Evolutionary conservation across 208 protist species (phyloP).

Genomic region (Crithidia fasciculata): DNA sequence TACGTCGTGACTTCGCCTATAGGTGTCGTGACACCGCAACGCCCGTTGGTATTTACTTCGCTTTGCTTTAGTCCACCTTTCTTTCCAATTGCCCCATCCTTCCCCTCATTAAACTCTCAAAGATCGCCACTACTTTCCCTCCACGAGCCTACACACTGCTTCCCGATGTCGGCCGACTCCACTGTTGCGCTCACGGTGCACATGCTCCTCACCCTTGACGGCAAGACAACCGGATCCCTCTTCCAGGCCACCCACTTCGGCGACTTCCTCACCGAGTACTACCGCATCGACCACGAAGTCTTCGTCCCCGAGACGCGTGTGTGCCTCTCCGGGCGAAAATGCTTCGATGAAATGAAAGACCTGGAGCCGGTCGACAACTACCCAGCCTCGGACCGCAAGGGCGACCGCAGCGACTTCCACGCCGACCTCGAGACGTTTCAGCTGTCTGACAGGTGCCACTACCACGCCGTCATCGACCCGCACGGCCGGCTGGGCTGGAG

Average conservation of each 20-base stretch:
- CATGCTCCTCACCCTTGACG: slow-evolving; percentile 21
- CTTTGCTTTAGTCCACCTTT: no score
- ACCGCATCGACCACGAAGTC: slow-evolving; percentile 14
- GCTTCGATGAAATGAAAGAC: not conserved
- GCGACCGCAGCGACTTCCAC: slow-evolving; percentile 26
- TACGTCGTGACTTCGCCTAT: no score
- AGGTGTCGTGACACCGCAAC: no score
- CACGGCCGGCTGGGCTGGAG: slow-evolving; percentile 26
- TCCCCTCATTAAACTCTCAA: no score
- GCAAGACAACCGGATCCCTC: slow-evolving; percentile 20
- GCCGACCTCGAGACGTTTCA: slow-evolving; percentile 14
- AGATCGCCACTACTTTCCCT: no score
- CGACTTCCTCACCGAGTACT: slow-evolving; percentile 15
- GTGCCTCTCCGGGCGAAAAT: slow-evolving; percentile 26
- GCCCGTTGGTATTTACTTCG: no score
- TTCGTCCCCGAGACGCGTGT: slow-evolving; percentile 17
- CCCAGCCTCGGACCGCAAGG: slow-evolving; percentile 2
- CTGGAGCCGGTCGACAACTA: not conserved
- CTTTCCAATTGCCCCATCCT: no score
- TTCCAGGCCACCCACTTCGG: not conserved
- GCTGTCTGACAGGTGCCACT: slow-evolving; percentile 17
- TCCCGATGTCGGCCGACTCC: no score
- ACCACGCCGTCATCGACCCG: slow-evolving; percentile 28
- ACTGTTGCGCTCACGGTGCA: slow-evolving; percentile 19
- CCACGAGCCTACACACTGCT: no score